Conservation (phyloP, 2,329 filamentous ascomycete species). For the Phialemonium atrogriseum region DNA sequence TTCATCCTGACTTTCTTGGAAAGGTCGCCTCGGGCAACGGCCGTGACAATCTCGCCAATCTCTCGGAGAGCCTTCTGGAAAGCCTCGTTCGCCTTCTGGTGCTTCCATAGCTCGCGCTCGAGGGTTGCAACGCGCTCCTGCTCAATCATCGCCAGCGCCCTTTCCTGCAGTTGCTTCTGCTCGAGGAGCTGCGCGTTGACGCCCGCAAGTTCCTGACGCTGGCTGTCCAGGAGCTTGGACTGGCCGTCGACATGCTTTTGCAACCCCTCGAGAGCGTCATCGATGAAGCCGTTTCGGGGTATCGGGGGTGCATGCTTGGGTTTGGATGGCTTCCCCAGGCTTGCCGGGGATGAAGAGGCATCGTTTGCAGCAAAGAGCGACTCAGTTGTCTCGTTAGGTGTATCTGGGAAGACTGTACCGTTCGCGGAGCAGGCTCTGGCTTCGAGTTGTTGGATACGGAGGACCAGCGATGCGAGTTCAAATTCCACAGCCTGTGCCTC, state of each 20-base stretch:
- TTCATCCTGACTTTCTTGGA: conserved; percentile 97
- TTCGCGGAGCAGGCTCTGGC: conserved; percentile 58
- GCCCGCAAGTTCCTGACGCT: conserved; percentile 76
- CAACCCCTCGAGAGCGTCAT: conserved; percentile 77
- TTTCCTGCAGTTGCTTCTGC: conserved; percentile 78
- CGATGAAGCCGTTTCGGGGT: conserved; percentile 17
- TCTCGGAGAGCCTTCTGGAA: conserved; percentile 96
- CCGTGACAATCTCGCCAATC: conserved; percentile 95
- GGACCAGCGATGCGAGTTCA: conserved; percentile 71
- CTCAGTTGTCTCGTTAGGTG: conserved; percentile 66
- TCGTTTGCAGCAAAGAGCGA: conserved; percentile 55
- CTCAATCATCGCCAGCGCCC: conserved; percentile 74
- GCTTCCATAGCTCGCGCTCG: conserved; percentile 90
- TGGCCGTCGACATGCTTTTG: conserved; percentile 90
- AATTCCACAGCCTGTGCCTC: conserved; percentile 74
- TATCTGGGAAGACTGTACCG: conserved; percentile 61
- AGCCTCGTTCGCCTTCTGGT: conserved; percentile 95
- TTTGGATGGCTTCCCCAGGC: conserved; percentile 9
- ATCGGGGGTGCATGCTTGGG: conserved; percentile 15
- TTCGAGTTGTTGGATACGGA: conserved; percentile 76
- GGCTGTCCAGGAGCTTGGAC: conserved; percentile 81
- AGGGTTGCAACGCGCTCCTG: conserved; percentile 80
- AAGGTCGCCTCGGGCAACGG: conserved; percentile 87
- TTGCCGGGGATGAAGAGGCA: conserved; percentile 28
- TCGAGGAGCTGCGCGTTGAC: conserved; percentile 80